Evolutionary conservation across 176 grass and related monocot genomes (phyloP).

Genomic region (Dactylis glomerata): DNA sequence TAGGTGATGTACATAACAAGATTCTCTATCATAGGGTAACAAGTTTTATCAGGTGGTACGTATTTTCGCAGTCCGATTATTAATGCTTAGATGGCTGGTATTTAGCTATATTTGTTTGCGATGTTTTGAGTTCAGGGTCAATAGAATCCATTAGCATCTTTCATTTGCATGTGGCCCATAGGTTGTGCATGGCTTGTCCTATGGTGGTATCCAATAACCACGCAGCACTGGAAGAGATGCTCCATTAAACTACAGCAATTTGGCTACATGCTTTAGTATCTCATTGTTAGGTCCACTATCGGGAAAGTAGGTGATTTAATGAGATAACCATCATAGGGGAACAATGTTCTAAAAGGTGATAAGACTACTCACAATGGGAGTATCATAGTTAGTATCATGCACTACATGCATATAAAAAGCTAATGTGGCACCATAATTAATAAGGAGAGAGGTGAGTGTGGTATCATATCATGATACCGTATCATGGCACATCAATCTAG

Average conservation of each 20-base stretch:
- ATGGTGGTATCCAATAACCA: background rate
- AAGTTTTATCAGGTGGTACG: background rate
- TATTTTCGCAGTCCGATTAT: background rate
- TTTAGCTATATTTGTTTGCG: background rate
- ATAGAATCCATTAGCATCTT: background rate
- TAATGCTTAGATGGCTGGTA: background rate
- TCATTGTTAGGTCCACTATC: background rate
- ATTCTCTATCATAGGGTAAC: background rate
- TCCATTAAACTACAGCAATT: background rate
- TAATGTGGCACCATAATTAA: no score
- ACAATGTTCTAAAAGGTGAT: background rate
- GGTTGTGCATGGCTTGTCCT: background rate
- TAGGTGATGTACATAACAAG: background rate
- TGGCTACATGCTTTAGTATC: background rate
- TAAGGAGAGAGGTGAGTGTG: no score
- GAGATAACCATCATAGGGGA: background rate
- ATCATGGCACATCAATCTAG: no score
- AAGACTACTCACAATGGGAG: no score
- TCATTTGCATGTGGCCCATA: background rate
- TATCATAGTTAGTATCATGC: no score
- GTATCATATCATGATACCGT: no score
- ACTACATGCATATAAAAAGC: no score
- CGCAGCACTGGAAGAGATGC: background rate
- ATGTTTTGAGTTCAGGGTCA: background rate
- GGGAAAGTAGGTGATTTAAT: background rate